Evolutionary conservation across 2,329 filamentous ascomycete species (phyloP), one percentile per base, ranked within the genome.

Genomic region (Pyricularia pennisetigena): DNA sequence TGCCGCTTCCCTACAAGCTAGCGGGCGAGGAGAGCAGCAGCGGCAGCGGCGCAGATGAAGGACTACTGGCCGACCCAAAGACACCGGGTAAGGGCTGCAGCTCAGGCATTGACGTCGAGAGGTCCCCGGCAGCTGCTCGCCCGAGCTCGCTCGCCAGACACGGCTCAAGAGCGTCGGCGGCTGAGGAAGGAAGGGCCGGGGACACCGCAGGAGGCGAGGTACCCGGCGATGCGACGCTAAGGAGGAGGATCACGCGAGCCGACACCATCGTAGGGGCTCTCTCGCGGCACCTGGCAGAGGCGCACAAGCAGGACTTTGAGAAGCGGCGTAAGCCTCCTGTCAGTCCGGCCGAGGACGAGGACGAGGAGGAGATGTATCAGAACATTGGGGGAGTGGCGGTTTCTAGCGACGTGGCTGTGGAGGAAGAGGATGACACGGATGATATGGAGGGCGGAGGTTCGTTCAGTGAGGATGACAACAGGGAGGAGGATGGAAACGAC

Each of bases 251-350:
- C 49, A 77, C 65, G 67, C 9, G 71, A 20, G 65, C 77, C 0
- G 76, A 79, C 24, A 74, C 77, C 1, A 67, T 72, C 7, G 78
- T 61, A 87, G 66, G 59, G 23, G 30, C n/a, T 29, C 28, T 67
- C 23, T 67, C 66, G 59, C 66, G 84, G 16, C 88, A 93, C n/a
- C 83, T 97, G 72, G 90, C 92, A 4, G 85, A 89, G 70, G 94
- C 94, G 6, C 95, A 98, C 76, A 90, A 87, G 70, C 90, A 97
- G 76, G 94, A 98, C 79, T 98, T 97, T 76, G 91, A 96, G 79
- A 90, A 95, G 80, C 91, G 87, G 76, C 85, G 87, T 70, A 79
- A 76, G 72, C 59, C 59, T 10, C 78, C 78, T n/a, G 67, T 35
- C n/a, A 16, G n/a, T 2, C 26, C 67, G 67, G 59, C 67, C 16